Conservation (phyloP, 192 early-diverging fungal species). For the Piromyces sp. region DNA sequence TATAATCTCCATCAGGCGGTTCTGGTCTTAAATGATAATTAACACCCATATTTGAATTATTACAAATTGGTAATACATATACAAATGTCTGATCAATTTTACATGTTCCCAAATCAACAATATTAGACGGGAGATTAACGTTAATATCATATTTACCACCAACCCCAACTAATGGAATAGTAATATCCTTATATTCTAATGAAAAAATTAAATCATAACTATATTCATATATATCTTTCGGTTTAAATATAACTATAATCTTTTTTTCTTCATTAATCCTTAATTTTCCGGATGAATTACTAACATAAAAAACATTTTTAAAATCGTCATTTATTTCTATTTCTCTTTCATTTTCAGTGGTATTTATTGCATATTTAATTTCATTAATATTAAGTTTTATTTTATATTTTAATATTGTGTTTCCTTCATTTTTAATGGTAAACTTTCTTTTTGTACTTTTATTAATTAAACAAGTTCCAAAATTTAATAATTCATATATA, state of each 20-base stretch:
- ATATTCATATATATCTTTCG: conserved; percentile 24
- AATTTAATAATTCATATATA: neutral
- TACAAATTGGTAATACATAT: conserved; percentile 24
- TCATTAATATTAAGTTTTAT: conserved; percentile 9
- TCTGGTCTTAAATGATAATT: conserved; percentile 29
- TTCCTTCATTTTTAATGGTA: conserved; percentile 33
- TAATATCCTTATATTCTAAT: conserved; percentile 28
- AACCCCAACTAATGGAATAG: conserved; percentile 14
- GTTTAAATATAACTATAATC: conserved; percentile 22
- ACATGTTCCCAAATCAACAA: conserved; percentile 37
- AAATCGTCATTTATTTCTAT: neutral
- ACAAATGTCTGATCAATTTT: conserved; percentile 20
- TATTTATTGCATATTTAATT: neutral
- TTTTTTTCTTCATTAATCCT: conserved; percentile 18
- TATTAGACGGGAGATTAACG: conserved; percentile 19
- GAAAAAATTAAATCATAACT: conserved; percentile 19
- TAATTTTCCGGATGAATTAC: conserved; percentile 13
- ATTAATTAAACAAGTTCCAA: neutral
- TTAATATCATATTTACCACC: conserved; percentile 26
- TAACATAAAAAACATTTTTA: conserved; percentile 9
- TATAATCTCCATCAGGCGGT: conserved; percentile 20
- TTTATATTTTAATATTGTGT: conserved; percentile 21
- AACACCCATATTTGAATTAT: conserved; percentile 35
- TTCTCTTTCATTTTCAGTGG: neutral
- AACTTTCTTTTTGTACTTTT: conserved; percentile 15